Percentiles rank a stretch among this genome's conserved stretches.
Conservation (phyloP, 371 early-diverging fungal genomes). For the Zopfochytrium polystomum region DNA sequence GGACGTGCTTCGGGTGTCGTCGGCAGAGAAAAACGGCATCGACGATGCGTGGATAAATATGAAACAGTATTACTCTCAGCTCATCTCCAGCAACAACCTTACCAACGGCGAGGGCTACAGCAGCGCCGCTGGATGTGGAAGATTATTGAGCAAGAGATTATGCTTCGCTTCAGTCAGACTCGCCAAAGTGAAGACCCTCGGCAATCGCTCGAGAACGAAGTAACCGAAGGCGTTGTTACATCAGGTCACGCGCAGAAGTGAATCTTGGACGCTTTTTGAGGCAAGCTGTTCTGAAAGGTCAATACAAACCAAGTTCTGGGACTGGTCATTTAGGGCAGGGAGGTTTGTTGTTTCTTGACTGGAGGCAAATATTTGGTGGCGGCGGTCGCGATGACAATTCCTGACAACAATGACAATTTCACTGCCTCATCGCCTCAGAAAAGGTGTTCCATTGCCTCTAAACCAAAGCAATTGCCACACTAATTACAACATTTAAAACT, state of each 20-base stretch:
- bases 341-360: no score
- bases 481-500: slow-evolving; percentile 10
- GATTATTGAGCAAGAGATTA: slow-evolving; percentile 57
- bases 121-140: slow-evolving; percentile 74
- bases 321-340: no score
- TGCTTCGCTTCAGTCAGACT: slow-evolving; percentile 4
- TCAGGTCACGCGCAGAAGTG: slow-evolving; percentile 30
- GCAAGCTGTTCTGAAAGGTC: background rate
- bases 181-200: background rate
- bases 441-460: no score
- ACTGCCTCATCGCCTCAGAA: no score
- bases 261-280: slow-evolving; percentile 23
- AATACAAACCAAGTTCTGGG: no score
- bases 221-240: slow-evolving; percentile 24
- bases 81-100: slow-evolving; percentile 44
- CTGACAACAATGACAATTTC: no score
- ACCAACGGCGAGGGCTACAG: slow-evolving; percentile 55
- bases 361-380: no score
- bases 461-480: slow-evolving; percentile 19
- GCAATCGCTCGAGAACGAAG: slow-evolving; percentile 18
- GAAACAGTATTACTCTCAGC: slow-evolving; percentile 47
- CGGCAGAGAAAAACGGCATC: slow-evolving; percentile 56
- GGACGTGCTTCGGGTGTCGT: slow-evolving; percentile 61
- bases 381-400: no score
- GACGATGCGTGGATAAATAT: slow-evolving; percentile 66